These are phyloP conservation scores for Euphrasia arctica DNA, from an alignment of 305 asterid species.

Conservation along the genomic window DNA sequence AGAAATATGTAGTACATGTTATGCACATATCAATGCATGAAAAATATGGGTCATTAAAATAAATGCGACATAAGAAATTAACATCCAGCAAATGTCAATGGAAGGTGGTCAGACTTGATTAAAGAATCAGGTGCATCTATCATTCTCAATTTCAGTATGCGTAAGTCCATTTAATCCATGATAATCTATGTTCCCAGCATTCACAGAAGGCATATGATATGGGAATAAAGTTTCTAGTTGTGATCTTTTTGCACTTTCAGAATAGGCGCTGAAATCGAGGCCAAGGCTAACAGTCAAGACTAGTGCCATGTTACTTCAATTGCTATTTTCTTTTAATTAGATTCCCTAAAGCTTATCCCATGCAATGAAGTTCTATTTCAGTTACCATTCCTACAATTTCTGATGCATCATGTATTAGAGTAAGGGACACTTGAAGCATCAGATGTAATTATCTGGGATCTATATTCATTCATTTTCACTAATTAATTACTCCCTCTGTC, in stretches of 20 bases:
- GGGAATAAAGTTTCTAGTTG: neutral
- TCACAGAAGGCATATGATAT: neutral
- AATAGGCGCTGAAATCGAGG: neutral
- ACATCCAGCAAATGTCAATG: constrained; percentile 4
- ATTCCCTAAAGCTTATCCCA: constrained; percentile 3
- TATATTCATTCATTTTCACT: constrained; percentile 13
- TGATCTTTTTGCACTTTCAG: constrained; percentile 2
- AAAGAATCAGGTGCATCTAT: constrained; percentile 5
- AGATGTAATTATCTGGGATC: constrained; percentile 8
- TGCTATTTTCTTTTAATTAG: neutral
- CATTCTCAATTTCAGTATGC: constrained; percentile 4
- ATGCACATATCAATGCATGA: neutral
- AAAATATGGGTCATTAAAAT: neutral
- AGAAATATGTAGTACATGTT: neutral
- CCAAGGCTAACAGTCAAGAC: neutral
- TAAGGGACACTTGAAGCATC: constrained; percentile 5
- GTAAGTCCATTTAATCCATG: neutral
- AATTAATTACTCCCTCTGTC: constrained; percentile 4
- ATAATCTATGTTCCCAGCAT: neutral
- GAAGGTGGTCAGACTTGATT: constrained; percentile 8
- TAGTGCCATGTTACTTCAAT: neutral
- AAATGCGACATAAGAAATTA: neutral
- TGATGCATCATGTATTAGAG: constrained; percentile 3
- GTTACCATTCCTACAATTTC: constrained; percentile 16
- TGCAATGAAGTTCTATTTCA: constrained; percentile 17